Conservation (phyloP, 139 green algal species). For the Tetraselmis striata region DNA sequence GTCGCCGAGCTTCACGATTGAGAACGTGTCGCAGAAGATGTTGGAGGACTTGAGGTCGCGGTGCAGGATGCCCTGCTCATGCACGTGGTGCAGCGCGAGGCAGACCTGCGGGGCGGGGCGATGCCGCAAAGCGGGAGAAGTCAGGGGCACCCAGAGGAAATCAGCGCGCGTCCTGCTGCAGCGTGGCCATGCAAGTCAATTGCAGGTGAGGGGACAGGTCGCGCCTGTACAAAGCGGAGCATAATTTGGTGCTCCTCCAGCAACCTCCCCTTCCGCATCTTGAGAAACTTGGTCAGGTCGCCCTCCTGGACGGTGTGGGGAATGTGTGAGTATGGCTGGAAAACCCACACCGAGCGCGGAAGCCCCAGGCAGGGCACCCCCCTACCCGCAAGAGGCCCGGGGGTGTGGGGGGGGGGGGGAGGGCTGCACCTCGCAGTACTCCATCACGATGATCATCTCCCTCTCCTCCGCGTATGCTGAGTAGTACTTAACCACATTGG, state of each 20-base stretch:
- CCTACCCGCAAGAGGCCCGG: too few relatives aligned
- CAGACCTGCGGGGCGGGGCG: constrained; percentile 25
- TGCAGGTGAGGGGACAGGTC: too few relatives aligned
- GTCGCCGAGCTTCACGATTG: constrained; percentile 61
- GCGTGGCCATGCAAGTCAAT: too few relatives aligned
- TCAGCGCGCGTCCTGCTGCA: too few relatives aligned
- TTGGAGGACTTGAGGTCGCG: constrained; percentile 48
- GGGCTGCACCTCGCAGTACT: constrained; percentile 44
- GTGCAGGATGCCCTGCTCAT: constrained; percentile 40
- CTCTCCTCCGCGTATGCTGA: constrained; percentile 42
- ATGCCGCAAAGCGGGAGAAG: too few relatives aligned
- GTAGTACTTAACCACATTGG: constrained; percentile 69
- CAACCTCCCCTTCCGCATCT: constrained; percentile 25
- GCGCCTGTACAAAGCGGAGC: constrained; percentile 66
- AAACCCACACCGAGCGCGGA: neutral
- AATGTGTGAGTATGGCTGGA: neutral
- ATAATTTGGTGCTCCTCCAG: constrained; percentile 69
- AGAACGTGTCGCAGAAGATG: constrained; percentile 19
- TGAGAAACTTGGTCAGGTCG: constrained; percentile 46
- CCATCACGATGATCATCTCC: constrained; percentile 62
- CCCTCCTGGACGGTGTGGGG: constrained; percentile 31
- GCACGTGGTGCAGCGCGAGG: constrained; percentile 53
- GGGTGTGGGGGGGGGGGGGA: too few relatives aligned
- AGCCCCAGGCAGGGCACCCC: neutral
- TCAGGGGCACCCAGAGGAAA: too few relatives aligned